Evolutionary conservation across 805 yeast species (phyloP).

Genomic region (Blastobotrys parvus): DNA sequence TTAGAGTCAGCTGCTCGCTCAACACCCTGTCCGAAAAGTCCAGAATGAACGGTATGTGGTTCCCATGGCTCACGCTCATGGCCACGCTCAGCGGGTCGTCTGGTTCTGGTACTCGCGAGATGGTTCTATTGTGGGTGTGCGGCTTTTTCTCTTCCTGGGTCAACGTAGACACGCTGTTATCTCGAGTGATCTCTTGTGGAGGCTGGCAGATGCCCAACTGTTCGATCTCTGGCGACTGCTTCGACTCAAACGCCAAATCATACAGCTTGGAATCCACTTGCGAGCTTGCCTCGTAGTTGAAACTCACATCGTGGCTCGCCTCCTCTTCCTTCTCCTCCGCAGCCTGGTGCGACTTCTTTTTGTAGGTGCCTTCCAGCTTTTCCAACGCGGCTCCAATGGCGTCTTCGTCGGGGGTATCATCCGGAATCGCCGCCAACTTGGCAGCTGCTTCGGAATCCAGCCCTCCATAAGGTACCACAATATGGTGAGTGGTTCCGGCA

Average conservation of each 20-base stretch:
- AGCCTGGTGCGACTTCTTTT: background rate
- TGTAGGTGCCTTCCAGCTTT: constrained; percentile 64
- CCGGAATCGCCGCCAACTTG: constrained; percentile 78
- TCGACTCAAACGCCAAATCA: constrained; percentile 14
- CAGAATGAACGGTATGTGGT: constrained; percentile 77
- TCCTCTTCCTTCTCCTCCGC: background rate
- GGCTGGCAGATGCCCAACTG: background rate
- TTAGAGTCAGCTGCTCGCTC: constrained; percentile 76
- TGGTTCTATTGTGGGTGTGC: background rate
- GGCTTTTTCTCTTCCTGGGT: background rate
- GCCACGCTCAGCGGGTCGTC: background rate
- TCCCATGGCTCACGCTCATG: constrained; percentile 22
- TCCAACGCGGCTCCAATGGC: constrained; percentile 67
- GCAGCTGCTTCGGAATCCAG: constrained; percentile 48
- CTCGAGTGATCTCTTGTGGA: background rate
- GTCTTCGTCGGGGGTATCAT: constrained; percentile 58
- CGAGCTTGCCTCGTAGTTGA: background rate
- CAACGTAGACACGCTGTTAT: background rate
- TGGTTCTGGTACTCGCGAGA: background rate
- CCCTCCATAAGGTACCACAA: background rate
- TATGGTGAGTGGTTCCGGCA: too few relatives aligned
- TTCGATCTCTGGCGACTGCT: background rate
- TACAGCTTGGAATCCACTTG: constrained; percentile 10
- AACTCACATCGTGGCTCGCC: background rate
- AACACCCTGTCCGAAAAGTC: constrained; percentile 57